These are phyloP conservation scores for Pichia sp. DNA, from an alignment of 1,139 yeast species.

Conservation along the genomic window DNA sequence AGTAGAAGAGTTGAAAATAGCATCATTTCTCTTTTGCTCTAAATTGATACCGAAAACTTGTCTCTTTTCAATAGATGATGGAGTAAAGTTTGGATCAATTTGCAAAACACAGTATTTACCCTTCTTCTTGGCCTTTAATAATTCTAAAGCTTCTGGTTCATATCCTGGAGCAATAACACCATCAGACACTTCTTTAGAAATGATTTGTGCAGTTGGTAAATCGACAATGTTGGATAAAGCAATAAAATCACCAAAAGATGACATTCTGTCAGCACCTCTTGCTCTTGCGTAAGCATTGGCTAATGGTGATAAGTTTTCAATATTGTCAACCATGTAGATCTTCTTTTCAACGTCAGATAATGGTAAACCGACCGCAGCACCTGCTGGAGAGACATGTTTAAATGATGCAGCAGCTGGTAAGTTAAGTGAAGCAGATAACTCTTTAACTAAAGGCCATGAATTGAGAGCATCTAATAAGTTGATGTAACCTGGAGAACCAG, in stretches of 20 bases:
- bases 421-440: constrained; percentile 86
- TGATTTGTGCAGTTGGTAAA: constrained; percentile 91
- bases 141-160: constrained; percentile 83
- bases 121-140: constrained; percentile 85
- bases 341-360: constrained; percentile 86
- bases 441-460: constrained; percentile 98
- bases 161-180: constrained; percentile 99
- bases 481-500: constrained; percentile 96
- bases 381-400: constrained; percentile 98
- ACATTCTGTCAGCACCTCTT: constrained; percentile 99
- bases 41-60: constrained; percentile 93
- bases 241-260: constrained; percentile 96
- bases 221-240: constrained; percentile 96
- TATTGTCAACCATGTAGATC: constrained; percentile 89
- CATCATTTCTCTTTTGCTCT: constrained; percentile 97
- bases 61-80: constrained; percentile 77
- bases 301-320: constrained; percentile 89
- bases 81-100: constrained; percentile 89
- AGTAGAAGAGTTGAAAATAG: constrained; percentile 79
- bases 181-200: constrained; percentile 94
- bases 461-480: constrained; percentile 92
- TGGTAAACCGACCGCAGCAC: constrained; percentile 96
- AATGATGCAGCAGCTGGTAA: constrained; percentile 98
- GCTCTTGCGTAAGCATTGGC: constrained; percentile 99
- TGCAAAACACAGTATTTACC: constrained; percentile 96